Base-by-base conservation (phyloP, 1,284 basidiomycete genomes). In the Agroathelia rolfsii region DNA sequence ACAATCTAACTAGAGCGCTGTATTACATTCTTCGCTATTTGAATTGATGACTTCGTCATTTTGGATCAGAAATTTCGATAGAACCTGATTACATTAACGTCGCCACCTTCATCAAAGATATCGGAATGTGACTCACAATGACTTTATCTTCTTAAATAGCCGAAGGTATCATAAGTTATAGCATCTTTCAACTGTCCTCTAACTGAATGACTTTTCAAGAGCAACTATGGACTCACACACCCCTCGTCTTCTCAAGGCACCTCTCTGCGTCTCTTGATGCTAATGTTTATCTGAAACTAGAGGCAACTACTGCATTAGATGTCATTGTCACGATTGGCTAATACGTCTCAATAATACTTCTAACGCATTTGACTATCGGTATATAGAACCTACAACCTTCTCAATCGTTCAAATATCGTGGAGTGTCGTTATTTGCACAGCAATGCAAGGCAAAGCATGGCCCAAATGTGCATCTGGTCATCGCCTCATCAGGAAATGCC, bases 321-420 rank as follows among this genome's bases (percentile, higher is more conserved):
- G n/a, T 18, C n/a, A 24, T 32, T 27, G 5, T 18, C n/a, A n/a
- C n/a, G n/a, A n/a, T n/a, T 23, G 20, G 37, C 11, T n/a, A 9
- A 30, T 16, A 16, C 18, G 32, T 6, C 15, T 26, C 24, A 22
- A 13, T 11, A 15, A 35, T 19, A 13, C 37, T 12, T 5, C n/a
- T 15, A n/a, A 30, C 30, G 14, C 12, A 18, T 24, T 35, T 16
- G 12, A 22, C 27, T 12, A 11, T 24, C 8, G 11, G 15, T 11
- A 21, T 25, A 23, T 43, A 84, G 81, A 79, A 67, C 42, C 57
- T 84, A 2, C 82, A 85, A 36, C 76, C 75, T 0, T 69, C 70
- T 0, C 66, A 78, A 41, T 83, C 80, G 3, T 85, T 82, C 69
- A 84, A 86, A 50, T 76, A 68, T 42, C 65, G 82, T 13, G 79